phyloP scores from a whole-genome alignment of 2,329 filamentous ascomycete species.

The Fusarium pilosicola region DNA sequence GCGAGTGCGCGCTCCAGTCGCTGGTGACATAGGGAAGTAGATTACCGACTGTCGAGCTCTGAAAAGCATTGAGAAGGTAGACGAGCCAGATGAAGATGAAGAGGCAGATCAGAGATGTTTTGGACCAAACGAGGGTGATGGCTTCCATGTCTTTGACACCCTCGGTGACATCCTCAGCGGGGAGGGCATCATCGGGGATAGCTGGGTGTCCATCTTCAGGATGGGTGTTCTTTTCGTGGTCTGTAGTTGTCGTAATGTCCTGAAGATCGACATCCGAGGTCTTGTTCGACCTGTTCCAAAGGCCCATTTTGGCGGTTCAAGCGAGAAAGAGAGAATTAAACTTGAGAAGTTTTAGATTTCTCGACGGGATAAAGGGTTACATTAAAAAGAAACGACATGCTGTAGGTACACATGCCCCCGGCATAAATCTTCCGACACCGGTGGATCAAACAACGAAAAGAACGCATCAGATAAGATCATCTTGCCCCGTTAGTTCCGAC shows the following conservation, averaged over 20 bases:
- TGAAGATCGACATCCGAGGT: constrained; percentile 12
- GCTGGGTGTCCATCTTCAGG: constrained; percentile 15
- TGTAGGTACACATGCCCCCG: no score
- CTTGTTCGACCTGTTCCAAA: background rate
- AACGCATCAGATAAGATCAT: constrained; percentile 40
- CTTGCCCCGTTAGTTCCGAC: constrained; percentile 13
- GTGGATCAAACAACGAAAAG: constrained; percentile 15
- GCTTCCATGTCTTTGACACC: constrained; percentile 34
- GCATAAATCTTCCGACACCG: background rate
- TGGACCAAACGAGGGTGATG: constrained; percentile 15
- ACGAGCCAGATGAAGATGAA: constrained; percentile 26
- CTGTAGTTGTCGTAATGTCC: background rate
- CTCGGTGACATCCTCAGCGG: constrained; percentile 25
- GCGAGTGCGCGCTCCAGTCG: background rate
- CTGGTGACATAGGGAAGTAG: constrained; percentile 7
- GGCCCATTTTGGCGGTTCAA: background rate
- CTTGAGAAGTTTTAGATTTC: background rate
- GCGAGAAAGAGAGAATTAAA: background rate
- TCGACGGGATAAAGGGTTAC: background rate
- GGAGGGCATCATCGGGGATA: background rate
- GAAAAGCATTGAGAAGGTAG: constrained; percentile 8
- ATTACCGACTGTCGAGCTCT: constrained; percentile 52
- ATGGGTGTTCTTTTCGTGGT: constrained; percentile 9
- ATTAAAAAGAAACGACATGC: background rate
- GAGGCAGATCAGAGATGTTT: background rate